Conservation (phyloP, 106 monocot species). For the Posidonia australis region DNA sequence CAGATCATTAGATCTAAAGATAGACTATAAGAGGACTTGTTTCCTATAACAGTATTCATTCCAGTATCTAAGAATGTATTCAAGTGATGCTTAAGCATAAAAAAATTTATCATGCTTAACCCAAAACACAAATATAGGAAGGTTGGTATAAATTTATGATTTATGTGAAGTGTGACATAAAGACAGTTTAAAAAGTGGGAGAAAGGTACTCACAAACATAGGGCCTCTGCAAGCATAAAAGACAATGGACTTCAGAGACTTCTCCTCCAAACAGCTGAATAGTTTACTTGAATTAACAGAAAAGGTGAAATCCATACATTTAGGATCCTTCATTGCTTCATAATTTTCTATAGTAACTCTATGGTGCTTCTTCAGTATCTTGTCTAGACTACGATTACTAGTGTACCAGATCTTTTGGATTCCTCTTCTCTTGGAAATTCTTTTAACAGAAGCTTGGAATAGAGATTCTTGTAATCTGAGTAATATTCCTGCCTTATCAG, state of each 20-base stretch:
- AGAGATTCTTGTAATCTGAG: conserved; percentile 47
- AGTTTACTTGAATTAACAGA: conserved; percentile 29
- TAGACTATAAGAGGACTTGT: no score
- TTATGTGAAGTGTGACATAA: not conserved
- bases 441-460: conserved; percentile 12
- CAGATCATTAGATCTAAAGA: no score
- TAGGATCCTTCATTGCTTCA: conserved; percentile 31
- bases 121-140: not conserved
- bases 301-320: conserved; percentile 30
- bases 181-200: not conserved
- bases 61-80: no score
- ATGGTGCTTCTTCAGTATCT: conserved; percentile 55
- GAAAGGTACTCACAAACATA: conserved; percentile 42
- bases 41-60: no score
- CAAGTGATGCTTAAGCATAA: not conserved
- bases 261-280: conserved; percentile 49
- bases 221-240: conserved; percentile 48
- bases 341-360: conserved; percentile 36
- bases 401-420: conserved; percentile 9
- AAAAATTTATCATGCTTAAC: not conserved
- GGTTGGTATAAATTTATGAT: not conserved
- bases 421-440: not conserved
- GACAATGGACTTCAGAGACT: conserved; percentile 41
- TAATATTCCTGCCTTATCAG: conserved; percentile 37
- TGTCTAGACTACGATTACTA: conserved; percentile 35